Evolutionary conservation across 305 asterid species (phyloP), one percentile per base, ranked within the genome.

Genomic region (Solanum aculeatissimum): DNA sequence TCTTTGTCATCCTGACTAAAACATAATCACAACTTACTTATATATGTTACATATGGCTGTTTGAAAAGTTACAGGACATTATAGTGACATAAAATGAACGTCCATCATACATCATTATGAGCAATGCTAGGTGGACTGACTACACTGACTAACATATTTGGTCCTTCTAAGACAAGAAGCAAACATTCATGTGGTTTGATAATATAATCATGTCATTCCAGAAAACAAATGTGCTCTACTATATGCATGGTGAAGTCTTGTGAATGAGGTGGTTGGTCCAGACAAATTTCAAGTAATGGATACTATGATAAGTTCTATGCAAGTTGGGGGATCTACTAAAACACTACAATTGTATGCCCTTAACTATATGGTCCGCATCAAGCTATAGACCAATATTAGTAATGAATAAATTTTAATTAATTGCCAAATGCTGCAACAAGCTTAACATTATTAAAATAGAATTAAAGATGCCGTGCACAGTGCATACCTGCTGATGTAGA

Each of bases 1-100:
- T 92, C 96, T 86, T 89, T 90, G 83, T 88, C 95, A 82, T 94
- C 98, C 93, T 93, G 97, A 91, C 98, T 95, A 89, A 83, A 82
- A 83, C 88, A 84, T 85, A 57, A 89, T 80, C 38, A 74, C 47
- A 83, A 68, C 81, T 77, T 77, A 77, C 65, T 78, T 53, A 32
- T 0, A 78, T 78, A 53, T 53, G 45, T 53, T 16, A 78, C 32
- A 32, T 29, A 53, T 78, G 66, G 32, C 49, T 0, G 69, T 81
- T 83, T 18, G 27, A 29, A 77, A 81, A 83, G 85, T 85, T 21
- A 83, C 63, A 38, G 80, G 78, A 43, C 1, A 78, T 29, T 53
- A 18, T 10, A 53, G n/a, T 0, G 66, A 78, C 51, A 78, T 15
- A 77, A 75, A 51, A 51, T 77, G 65, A 49, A 77, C 18, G 65